Percentiles rank a stretch among this genome's conserved stretches.
Evolutionary conservation across 768 basidiomycete species (phyloP).

Genomic region (Rhizopogon salebrosus): DNA sequence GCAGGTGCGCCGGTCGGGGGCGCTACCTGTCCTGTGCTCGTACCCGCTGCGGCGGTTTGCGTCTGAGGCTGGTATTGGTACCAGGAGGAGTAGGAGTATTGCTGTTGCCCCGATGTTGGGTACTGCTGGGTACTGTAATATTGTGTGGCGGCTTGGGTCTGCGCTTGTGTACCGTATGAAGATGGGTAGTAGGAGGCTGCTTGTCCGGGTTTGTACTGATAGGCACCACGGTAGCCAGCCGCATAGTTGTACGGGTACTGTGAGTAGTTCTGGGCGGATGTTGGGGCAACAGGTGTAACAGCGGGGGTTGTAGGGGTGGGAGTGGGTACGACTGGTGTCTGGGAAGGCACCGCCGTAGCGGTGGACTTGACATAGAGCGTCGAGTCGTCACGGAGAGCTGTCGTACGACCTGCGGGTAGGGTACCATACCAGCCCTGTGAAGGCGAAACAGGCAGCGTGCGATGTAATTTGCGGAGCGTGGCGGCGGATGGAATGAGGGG

Average conservation of each 20-base stretch:
- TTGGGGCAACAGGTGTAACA: slow-evolving; percentile 16
- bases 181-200: slow-evolving; percentile 27
- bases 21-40: slow-evolving; percentile 35
- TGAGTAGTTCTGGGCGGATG: slow-evolving; percentile 25
- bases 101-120: slow-evolving; percentile 29
- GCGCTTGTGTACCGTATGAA: slow-evolving; percentile 21
- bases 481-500: slow-evolving; percentile 60
- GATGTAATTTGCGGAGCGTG: slow-evolving; percentile 66
- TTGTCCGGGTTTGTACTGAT: slow-evolving; percentile 35
- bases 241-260: slow-evolving; percentile 34
- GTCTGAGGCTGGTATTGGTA: slow-evolving; percentile 36
- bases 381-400: slow-evolving; percentile 69
- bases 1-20: slow-evolving; percentile 35
- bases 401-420: slow-evolving; percentile 48
- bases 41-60: slow-evolving; percentile 17
- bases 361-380: slow-evolving; percentile 62
- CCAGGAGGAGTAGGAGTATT: slow-evolving; percentile 39
- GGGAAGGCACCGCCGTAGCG: slow-evolving; percentile 27
- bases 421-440: slow-evolving; percentile 73
- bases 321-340: slow-evolving; percentile 28
- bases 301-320: slow-evolving; percentile 27
- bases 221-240: slow-evolving; percentile 23
- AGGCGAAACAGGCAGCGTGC: slow-evolving; percentile 56
- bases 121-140: slow-evolving; percentile 35
- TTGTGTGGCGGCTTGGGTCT: slow-evolving; percentile 25